A percentile compares a stretch with the other conserved stretches of the same genome.
These are phyloP conservation scores for Pontederia crassipes DNA, from an alignment of 176 grass and related monocot genomes.

Conservation along the genomic window DNA sequence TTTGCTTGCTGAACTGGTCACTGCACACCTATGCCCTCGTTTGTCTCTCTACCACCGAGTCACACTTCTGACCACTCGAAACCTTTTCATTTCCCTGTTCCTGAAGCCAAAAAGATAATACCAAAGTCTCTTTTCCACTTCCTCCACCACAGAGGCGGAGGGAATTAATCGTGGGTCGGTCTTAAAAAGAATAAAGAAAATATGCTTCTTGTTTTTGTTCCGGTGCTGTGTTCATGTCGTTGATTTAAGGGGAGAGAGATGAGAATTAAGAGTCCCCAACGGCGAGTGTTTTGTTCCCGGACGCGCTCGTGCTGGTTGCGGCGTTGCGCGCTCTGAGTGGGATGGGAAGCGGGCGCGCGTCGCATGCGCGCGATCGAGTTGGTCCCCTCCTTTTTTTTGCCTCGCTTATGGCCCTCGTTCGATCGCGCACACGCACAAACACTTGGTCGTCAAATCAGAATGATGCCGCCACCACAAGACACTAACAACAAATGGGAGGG, in stretches of 20 bases:
- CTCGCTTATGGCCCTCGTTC: slow-evolving; percentile 3
- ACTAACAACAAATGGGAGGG: background rate
- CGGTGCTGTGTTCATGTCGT: no score
- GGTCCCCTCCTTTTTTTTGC: slow-evolving; percentile 1
- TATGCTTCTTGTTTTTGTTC: no score
- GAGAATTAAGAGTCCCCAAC: no score
- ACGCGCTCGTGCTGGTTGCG: background rate
- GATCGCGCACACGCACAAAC: background rate
- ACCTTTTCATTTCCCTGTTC: background rate
- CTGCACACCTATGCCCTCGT: background rate
- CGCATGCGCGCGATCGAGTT: slow-evolving; percentile 6
- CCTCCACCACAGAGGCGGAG: background rate
- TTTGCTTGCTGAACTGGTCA: background rate
- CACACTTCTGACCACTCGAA: background rate
- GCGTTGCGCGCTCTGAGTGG: background rate
- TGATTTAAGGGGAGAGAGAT: no score
- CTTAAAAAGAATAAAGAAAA: no score
- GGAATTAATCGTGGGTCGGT: no score
- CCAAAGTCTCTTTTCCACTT: background rate
- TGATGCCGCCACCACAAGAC: slow-evolving; percentile 14
- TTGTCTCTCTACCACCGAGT: background rate
- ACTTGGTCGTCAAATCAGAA: background rate
- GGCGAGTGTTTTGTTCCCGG: no score
- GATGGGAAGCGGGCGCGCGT: background rate
- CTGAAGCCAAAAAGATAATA: no score